phyloP scores from a whole-genome alignment of 108 stramenopile species.

The Fistulifera solaris region DNA sequence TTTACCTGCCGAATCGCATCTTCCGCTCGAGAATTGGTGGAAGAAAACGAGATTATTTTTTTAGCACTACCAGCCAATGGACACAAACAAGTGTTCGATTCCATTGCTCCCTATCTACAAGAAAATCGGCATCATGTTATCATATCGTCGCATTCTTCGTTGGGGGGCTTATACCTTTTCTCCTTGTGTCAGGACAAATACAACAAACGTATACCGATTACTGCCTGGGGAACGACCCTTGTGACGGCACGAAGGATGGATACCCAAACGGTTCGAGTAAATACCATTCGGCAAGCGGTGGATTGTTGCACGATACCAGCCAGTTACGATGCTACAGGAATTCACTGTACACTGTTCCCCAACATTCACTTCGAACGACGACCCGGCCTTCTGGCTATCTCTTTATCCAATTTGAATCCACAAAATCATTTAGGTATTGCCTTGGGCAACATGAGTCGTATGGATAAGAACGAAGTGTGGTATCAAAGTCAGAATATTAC shows the following conservation, averaged over 20 bases:
- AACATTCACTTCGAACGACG: constrained; percentile 28
- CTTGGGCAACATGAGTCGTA: constrained; percentile 53
- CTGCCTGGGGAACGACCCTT: constrained; percentile 57
- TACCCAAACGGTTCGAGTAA: constrained; percentile 34
- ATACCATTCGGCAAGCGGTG: constrained; percentile 40
- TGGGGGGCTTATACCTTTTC: constrained; percentile 44
- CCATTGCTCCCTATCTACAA: constrained; percentile 31
- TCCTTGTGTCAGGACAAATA: constrained; percentile 19
- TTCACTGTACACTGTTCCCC: constrained; percentile 35
- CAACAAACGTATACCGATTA: constrained; percentile 33
- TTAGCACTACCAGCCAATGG: constrained; percentile 54
- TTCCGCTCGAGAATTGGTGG: constrained; percentile 27
- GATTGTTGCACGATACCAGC: constrained; percentile 50
- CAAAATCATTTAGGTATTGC: constrained; percentile 63
- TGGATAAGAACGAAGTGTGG: constrained; percentile 62
- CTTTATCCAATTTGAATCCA: constrained; percentile 57
- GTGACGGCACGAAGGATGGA: constrained; percentile 48
- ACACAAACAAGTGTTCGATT: constrained; percentile 48
- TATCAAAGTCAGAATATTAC: constrained; percentile 51
- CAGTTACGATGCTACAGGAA: neutral
- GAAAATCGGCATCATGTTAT: constrained; percentile 34
- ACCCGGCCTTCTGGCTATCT: constrained; percentile 52
- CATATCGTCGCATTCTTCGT: constrained; percentile 58
- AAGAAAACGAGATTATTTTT: constrained; percentile 38
- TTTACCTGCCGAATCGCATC: constrained; percentile 22